phyloP scores from a whole-genome alignment of 2,329 filamentous ascomycete genomes.

The Aspergillus pseudoviridinutans region DNA sequence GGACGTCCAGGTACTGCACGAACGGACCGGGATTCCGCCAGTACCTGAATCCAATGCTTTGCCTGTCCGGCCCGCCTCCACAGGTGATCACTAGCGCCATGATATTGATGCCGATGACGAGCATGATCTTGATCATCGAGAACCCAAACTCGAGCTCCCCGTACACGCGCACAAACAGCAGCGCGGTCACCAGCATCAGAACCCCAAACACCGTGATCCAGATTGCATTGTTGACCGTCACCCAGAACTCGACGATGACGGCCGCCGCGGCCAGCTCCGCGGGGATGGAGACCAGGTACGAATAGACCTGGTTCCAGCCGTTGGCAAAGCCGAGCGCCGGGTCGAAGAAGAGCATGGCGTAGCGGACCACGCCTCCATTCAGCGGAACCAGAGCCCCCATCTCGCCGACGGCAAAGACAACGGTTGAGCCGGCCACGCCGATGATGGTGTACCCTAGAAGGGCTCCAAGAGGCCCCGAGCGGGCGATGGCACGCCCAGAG shows the following conservation, averaged over 20 bases:
- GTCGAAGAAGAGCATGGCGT: slow-evolving; percentile 35
- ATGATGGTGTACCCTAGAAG: slow-evolving; percentile 38
- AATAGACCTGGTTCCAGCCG: slow-evolving; percentile 40
- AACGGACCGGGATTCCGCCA: not conserved
- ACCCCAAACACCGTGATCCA: not conserved
- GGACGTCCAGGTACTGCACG: slow-evolving; percentile 33
- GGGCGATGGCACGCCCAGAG: slow-evolving; percentile 31
- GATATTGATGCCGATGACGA: not conserved
- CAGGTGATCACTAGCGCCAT: not conserved
- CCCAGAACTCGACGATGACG: slow-evolving; percentile 10
- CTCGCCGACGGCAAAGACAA: slow-evolving; percentile 35
- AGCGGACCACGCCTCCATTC: slow-evolving; percentile 35
- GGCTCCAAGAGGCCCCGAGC: slow-evolving; percentile 29
- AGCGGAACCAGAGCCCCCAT: slow-evolving; percentile 36
- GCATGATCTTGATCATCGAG: not conserved
- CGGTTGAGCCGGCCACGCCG: slow-evolving; percentile 31
- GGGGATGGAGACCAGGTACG: slow-evolving; percentile 30
- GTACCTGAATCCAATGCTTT: not conserved
- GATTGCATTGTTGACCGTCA: not conserved
- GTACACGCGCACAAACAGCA: not conserved
- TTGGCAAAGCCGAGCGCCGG: slow-evolving; percentile 32
- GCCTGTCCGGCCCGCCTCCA: not conserved
- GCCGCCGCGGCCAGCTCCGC: slow-evolving; percentile 31
- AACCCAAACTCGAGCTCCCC: not conserved
- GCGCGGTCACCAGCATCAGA: not conserved